Base-by-base conservation (phyloP, 495 filamentous ascomycete species). In the Aspergillus campestris region DNA sequence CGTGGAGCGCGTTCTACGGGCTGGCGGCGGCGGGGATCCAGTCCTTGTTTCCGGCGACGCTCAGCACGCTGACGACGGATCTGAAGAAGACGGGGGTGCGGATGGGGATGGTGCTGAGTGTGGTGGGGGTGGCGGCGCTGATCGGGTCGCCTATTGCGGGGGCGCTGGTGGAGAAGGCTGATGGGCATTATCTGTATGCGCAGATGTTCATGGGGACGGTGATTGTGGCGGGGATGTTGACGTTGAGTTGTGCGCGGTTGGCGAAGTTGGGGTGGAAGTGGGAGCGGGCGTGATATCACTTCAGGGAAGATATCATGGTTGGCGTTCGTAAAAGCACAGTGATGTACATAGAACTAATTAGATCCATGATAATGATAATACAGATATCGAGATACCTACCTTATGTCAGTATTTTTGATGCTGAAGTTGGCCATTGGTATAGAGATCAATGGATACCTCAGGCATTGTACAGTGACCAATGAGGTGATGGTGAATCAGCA, bases 21-120 rank as follows among this genome's bases (percentile, higher is more conserved):
- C 62, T 83, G 30, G 71, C 69, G 8, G 80, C 73, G 0, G 81
- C 80, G 0, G 80, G 76, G 1, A 78, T 94, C 42, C 84, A 89
- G 65, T 78, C 77, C 6, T 63, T 90, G 39, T 77, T 81, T 62
- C 69, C 81, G 28, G 64, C 72, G 58, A 71, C 79, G 49, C 48
- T 84, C 49, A 76, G 77, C 12, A 76, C 80, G 8, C 72, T 87
- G 14, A 76, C 71, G 0, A 76, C 72, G 2, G 82, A 92, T 53
- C 47, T 82, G 54, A 72, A 74, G 27, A 88, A 86, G 59, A 70
- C 74, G 14, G 84, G 88, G 0, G 76, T 80, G 42, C 71, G 86
- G 10, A 82, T 88, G 72, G 89, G 87, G 6, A 89, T 92, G 84
- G 74, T 82, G 24, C 83, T 92, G 47, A 81, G 76, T n/a, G 78